phyloP scores from a whole-genome alignment of 2,329 filamentous ascomycete species.

The Pseudocercospora vitis region DNA sequence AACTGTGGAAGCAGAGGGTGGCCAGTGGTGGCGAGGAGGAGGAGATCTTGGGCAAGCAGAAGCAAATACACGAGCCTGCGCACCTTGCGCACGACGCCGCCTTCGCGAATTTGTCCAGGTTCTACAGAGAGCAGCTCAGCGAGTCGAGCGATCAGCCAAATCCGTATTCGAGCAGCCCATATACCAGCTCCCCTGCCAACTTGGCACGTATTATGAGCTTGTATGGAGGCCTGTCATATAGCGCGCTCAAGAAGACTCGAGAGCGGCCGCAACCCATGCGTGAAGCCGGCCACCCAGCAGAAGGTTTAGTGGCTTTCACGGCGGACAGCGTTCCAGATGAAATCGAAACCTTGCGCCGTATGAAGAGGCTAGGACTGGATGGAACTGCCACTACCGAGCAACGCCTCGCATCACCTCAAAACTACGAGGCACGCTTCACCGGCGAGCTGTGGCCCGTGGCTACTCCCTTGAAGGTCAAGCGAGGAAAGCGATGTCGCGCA shows the following conservation, averaged over 20 bases:
- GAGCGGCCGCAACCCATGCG: conserved; percentile 72
- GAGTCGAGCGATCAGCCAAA: conserved; percentile 57
- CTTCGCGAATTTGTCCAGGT: conserved; percentile 72
- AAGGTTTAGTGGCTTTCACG: conserved; percentile 65
- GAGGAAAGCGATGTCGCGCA: conserved; percentile 86
- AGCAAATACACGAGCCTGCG: conserved; percentile 32
- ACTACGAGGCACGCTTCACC: conserved; percentile 60
- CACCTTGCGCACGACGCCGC: conserved; percentile 65
- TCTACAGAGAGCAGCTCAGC: conserved; percentile 78
- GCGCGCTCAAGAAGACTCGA: conserved; percentile 64
- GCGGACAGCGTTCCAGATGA: conserved; percentile 21
- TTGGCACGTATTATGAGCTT: conserved; percentile 88
- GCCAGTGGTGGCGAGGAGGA: conserved; percentile 43
- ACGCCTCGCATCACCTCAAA: conserved; percentile 50
- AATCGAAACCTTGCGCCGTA: conserved; percentile 60
- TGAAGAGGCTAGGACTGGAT: conserved; percentile 64
- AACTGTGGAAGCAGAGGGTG: conserved; percentile 31
- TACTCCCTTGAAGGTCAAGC: conserved; percentile 82
- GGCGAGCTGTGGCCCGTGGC: conserved; percentile 78
- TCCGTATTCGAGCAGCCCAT: conserved; percentile 54
- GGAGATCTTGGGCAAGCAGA: conserved; percentile 42
- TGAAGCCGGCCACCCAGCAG: conserved; percentile 68
- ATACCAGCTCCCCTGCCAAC: conserved; percentile 75
- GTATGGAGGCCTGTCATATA: conserved; percentile 67
- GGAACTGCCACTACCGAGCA: conserved; percentile 59